A percentile compares a stretch with the other conserved stretches of the same genome.
phyloP scores from a whole-genome alignment of 768 basidiomycete genomes.

The Panaeolus papilionaceus region DNA sequence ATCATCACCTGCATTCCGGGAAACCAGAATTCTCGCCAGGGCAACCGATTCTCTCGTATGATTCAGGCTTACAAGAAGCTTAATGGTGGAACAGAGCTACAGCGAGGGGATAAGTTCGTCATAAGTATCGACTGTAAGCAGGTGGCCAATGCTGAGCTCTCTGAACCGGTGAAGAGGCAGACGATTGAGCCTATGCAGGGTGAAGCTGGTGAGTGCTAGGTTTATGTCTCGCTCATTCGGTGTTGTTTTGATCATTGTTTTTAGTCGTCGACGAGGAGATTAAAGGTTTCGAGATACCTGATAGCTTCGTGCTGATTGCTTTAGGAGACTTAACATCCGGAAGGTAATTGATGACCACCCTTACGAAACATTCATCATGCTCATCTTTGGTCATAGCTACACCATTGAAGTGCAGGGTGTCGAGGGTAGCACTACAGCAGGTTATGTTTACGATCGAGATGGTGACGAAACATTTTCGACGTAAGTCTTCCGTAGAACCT shows the following conservation, averaged over 20 bases:
- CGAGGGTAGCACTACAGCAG: background rate
- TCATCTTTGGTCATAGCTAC: too few relatives aligned
- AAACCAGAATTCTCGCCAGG: slow-evolving; percentile 19
- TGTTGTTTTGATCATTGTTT: background rate
- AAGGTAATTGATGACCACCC: background rate
- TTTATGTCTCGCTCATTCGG: background rate
- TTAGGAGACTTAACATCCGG: background rate
- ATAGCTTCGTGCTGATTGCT: slow-evolving; percentile 1
- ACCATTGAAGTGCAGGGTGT: background rate
- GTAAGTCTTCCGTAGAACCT: background rate
- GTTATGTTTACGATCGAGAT: background rate
- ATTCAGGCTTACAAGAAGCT: slow-evolving; percentile 14
- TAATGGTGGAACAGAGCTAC: slow-evolving; percentile 12
- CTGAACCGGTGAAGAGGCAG: too few relatives aligned
- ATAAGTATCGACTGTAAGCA: slow-evolving; percentile 22
- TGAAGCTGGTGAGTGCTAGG: too few relatives aligned
- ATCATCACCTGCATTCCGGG: slow-evolving; percentile 19
- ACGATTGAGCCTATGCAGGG: too few relatives aligned
- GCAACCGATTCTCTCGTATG: slow-evolving; percentile 18
- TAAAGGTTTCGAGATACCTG: background rate
- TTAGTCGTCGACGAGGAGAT: background rate
- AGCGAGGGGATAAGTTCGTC: slow-evolving; percentile 22
- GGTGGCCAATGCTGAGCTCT: slow-evolving; percentile 1
- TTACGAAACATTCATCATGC: too few relatives aligned
- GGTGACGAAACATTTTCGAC: background rate